Percentiles rank a stretch among this genome's conserved stretches.
Evolutionary conservation across 306 rosid species (phyloP).

Genomic region (Astragalus glycyphyllos): DNA sequence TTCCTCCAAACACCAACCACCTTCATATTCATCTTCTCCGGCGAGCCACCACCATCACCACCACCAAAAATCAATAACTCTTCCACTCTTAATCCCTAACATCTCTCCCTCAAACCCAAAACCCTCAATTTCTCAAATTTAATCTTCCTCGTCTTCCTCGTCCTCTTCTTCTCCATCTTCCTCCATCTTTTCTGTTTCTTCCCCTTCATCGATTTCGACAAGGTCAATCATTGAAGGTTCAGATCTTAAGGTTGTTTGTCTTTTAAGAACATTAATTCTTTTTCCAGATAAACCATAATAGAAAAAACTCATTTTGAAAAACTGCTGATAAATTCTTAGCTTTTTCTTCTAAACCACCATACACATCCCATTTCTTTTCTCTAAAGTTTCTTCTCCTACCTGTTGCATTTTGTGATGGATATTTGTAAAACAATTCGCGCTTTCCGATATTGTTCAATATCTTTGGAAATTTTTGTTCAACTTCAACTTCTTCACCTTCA

Average conservation of each 20-base stretch:
- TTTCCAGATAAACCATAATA: conserved; percentile 26
- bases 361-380: conserved; percentile 51
- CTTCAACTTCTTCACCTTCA: too few species aligned
- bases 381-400: conserved; percentile 58
- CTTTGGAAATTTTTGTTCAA: conserved; percentile 12
- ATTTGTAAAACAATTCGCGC: conserved; percentile 38
- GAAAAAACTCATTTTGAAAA: conserved; percentile 37
- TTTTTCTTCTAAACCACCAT: conserved; percentile 42
- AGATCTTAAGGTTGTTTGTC: conserved; percentile 38
- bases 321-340: conserved; percentile 30
- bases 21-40: too few species aligned
- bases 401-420: conserved; percentile 46
- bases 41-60: too few species aligned
- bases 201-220: conserved; percentile 24
- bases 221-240: conserved; percentile 46
- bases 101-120: too few species aligned
- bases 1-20: too few species aligned
- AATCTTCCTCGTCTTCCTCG: conserved; percentile 47
- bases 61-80: too few species aligned
- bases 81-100: too few species aligned
- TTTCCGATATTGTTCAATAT: conserved; percentile 13
- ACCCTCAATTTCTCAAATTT: too few species aligned
- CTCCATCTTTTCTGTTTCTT: too few species aligned
- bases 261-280: conserved; percentile 17
- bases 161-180: conserved; percentile 47